Conservation (phyloP, 164 flowering plant genomes). For the grape (Vitis vinifera) region DNA sequence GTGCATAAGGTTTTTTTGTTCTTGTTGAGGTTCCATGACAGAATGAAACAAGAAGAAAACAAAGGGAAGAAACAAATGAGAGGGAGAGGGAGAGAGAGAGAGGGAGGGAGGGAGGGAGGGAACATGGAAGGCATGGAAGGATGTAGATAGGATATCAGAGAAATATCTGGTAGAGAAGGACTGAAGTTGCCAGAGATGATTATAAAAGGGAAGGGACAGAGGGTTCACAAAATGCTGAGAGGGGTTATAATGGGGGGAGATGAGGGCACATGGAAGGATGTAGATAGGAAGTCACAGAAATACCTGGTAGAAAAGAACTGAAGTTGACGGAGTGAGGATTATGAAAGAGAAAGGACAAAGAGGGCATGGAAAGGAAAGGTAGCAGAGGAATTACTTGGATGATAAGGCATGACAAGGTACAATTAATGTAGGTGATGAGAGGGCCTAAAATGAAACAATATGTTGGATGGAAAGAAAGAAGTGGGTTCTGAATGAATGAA, state of each 20-base stretch:
- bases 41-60: conserved; percentile 13
- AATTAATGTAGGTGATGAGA: conserved; percentile 14
- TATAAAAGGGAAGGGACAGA: conserved; percentile 67
- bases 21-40: conserved; percentile 51
- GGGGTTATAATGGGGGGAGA: too few relatives aligned
- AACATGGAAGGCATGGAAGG: conserved; percentile 13
- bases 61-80: conserved; percentile 20
- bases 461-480: conserved; percentile 6
- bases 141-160: conserved; percentile 42
- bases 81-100: conserved; percentile 4
- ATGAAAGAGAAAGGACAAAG: conserved; percentile 20
- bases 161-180: conserved; percentile 83
- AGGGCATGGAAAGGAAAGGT: conserved; percentile 50
- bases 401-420: conserved; percentile 43
- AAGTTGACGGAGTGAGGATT: too few relatives aligned
- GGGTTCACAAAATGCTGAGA: too few relatives aligned
- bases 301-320: too few relatives aligned
- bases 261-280: too few relatives aligned
- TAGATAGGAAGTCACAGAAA: too few relatives aligned
- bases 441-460: conserved; percentile 17
- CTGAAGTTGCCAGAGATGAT: conserved; percentile 77
- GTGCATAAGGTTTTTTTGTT: conserved; percentile 12
- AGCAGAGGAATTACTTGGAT: conserved; percentile 56
- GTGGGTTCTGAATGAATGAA: conserved; percentile 41
- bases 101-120: conserved; percentile 8